A percentile compares a stretch with the other conserved stretches of the same genome.
Evolutionary conservation across 2,329 filamentous ascomycete species (phyloP).

Genomic region (Calonectria pseudoturangicola): DNA sequence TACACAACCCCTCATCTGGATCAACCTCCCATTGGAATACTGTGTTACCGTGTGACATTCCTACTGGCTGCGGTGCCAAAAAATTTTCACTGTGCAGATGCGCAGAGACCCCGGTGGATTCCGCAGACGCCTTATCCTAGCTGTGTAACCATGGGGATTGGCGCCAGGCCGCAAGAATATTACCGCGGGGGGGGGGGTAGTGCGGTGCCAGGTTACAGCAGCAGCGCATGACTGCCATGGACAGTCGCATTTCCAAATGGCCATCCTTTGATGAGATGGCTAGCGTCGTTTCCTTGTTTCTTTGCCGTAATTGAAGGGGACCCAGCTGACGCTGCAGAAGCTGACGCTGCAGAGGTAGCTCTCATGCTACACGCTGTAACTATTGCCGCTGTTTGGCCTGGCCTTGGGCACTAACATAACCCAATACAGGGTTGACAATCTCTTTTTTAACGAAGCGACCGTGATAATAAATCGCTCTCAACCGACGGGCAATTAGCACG

Average conservation of each 20-base stretch:
- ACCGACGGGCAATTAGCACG: not conserved
- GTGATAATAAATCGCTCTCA: not conserved
- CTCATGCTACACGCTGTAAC: not conserved
- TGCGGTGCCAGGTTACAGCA: slow-evolving; percentile 15
- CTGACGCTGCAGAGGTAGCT: slow-evolving; percentile 20
- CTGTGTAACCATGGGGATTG: slow-evolving; percentile 44
- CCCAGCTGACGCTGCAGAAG: slow-evolving; percentile 2
- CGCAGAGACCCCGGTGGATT: slow-evolving; percentile 33
- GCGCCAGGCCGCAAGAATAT: slow-evolving; percentile 15
- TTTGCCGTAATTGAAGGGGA: not conserved
- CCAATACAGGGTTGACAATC: not conserved
- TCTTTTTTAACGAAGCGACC: not conserved
- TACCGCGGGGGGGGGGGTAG: not conserved
- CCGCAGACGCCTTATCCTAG: slow-evolving; percentile 35
- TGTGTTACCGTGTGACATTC: slow-evolving; percentile 33
- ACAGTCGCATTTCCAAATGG: slow-evolving; percentile 7
- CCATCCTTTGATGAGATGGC: not conserved
- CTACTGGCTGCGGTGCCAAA: slow-evolving; percentile 30
- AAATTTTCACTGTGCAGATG: slow-evolving; percentile 30
- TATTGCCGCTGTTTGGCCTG: slow-evolving; percentile 1
- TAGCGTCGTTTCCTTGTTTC: not conserved
- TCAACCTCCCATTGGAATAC: slow-evolving; percentile 19
- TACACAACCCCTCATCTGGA: slow-evolving; percentile 21
- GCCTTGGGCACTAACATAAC: not conserved
- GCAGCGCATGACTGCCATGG: slow-evolving; percentile 4